Evolutionary conservation across 2,329 filamentous ascomycete species (phyloP), one percentile per base, ranked within the genome.

Genomic region (Onygenales sp.): DNA sequence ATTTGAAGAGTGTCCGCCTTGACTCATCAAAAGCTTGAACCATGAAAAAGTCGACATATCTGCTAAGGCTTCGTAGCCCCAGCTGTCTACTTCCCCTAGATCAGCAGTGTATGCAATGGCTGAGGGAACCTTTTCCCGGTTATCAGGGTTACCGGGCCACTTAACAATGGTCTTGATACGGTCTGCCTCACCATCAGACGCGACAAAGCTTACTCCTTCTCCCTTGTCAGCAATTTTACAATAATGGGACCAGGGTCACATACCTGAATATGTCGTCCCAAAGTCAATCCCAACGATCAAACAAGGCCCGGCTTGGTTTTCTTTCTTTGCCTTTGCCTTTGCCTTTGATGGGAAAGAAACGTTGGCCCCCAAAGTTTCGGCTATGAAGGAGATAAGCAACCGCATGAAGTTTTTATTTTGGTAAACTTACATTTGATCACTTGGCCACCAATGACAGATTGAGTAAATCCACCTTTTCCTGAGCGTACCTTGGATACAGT

Each of bases 11-110:
- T 43, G 21, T 11, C 35, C 35, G 5, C 54, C 45, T 1, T 50
- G 43, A 3, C 56, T 57, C 45, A 62, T 53, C 9, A 46, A n/a
- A 3, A 62, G 53, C 31, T 62, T 62, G 41, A 57, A 55, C 60
- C 58, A 62, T 1, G 53, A 42, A 10, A 55, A 59, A 10, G 48
- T 33, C 3, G 33, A 36, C 50, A 53, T 49, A 3, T 21, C 46
- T 2, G 51, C 10, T 9, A 43, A 35, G 13, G 59, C 51, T 31
- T 56, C 49, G 31, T 55, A 53, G 1, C 60, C 60, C 56, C 56
- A 62, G 7, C 8, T 5, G 31, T 53, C 44, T 10, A 77, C 70
- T 58, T 80, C 74, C 17, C 32, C 35, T n/a, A 54, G 52, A 14
- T 60, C 55, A 2, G 8, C 36, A 14, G 17, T 31, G 43, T 56